Evolutionary conservation across 176 grass and related monocot species (phyloP), one percentile per base, ranked within the genome.

Genomic region (Raddia guianensis): DNA sequence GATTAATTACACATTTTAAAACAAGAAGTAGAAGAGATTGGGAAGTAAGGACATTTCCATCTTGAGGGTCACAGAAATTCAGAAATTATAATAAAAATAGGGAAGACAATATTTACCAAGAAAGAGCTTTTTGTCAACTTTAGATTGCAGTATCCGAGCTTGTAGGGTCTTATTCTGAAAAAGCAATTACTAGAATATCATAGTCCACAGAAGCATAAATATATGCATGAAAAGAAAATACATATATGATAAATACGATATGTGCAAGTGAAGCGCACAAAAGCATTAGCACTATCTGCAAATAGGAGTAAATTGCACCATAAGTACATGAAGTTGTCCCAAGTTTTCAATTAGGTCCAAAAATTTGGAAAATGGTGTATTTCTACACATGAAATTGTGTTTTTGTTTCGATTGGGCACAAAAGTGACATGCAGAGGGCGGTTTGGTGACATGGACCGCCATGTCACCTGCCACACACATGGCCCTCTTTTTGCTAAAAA

Each of bases 161-260:
- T 89, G 87, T 37, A 89, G 70, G 63, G 87, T 84, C 55, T 63
- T 89, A 80, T 89, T 86, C 85, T 86, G 85, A 86, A 86, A 86
- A 61, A 53, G 6, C 12, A 69, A 81, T 51, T 4, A 75, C 32
- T 70, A 68, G 33, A 12, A 42, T 15, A 4, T 68, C 77, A 81
- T 61, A 45, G 35, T 81, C 70, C 65, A 85, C 2, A 62, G 50
- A 14, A 33, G 27, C 77, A 70, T 16, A 67, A 14, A 0, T 68
- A 59, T 45, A 60, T 11, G 60, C 53, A 77, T 12, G 13, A 45
- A 81, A 76, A 4, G 33, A 61, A 72, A 37, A 73, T 63, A 73
- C 48, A 84, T 62, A 47, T 54, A 51, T n/a, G 9, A 40, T 51
- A 50, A 52, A 62, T 20, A 72, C 18, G 18, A 8, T 70, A 60